Base-by-base conservation (phyloP, 208 protist genomes). In the Trypanosoma platydactyli region DNA sequence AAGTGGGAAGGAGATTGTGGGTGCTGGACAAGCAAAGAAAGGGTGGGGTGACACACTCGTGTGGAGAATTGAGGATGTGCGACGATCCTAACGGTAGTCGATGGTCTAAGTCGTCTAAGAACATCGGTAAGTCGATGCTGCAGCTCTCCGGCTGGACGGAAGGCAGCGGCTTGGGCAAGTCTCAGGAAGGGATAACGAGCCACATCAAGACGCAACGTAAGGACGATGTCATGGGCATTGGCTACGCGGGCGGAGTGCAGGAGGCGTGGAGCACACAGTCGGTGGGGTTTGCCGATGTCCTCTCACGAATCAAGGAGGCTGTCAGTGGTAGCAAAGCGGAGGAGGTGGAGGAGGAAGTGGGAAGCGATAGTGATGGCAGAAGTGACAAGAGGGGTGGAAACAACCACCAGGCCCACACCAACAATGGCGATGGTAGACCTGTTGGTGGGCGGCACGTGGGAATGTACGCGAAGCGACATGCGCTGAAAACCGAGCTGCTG, bases 71-170 rank as follows among this genome's bases (percentile, higher is more conserved):
- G 30, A 29, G 30, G 22, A 94, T 94, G 89, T 86, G 62, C 41
- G 61, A 61, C 0, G 88, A 97, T 62, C 90, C 92, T 22, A 97
- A 95, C 60, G 87, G 87, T 45, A 91, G 78, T 27, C 73, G 83
- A 1, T 97, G 92, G 90, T 73, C 84, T 5, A 86, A 81, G 24
- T 85, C 86, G 12, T 88, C 91, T 0, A 87, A 77, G 12, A 90
- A 91, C 62, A 79, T 94, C 44, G 93, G 94, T 15, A 91, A 90
- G 56, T 69, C 89, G 33, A 69, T 98, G 46, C 64, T 98, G 61
- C 80, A 92, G 71, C 95, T 95, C 63, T 84, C 89, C 24, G 94
- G 94, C 4, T 98, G 94, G 94, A 83, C 70, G 35, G 90, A 97
- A 63, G 94, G 94, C 51, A 79, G 58, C 27, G 94, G 94, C 7